A percentile compares a stretch with the other conserved stretches of the same genome.
Evolutionary conservation across 257 asterid species (phyloP).

Genomic region (Rubia yunnanensis): DNA sequence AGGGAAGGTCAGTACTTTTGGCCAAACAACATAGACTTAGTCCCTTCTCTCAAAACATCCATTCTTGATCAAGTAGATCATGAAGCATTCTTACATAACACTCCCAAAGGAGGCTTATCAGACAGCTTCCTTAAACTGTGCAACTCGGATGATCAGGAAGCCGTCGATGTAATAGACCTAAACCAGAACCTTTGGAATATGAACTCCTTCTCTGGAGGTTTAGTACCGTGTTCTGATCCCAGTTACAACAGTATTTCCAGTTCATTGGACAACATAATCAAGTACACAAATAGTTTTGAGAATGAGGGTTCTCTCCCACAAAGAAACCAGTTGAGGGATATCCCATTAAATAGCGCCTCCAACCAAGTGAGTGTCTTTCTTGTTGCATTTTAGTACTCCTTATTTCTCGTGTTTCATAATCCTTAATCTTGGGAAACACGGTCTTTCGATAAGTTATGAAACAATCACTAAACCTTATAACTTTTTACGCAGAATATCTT

Average conservation of each 20-base stretch:
- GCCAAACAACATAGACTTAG: not conserved
- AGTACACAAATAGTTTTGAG: not conserved
- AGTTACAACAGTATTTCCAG: not conserved
- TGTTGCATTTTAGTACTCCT: not conserved
- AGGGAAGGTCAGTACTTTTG: conserved; percentile 7
- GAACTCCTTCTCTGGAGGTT: conserved; percentile 3
- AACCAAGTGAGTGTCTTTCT: conserved; percentile 18
- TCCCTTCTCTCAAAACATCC: conserved; percentile 1
- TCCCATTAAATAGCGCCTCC: conserved; percentile 15
- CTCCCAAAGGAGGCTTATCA: conserved; percentile 6
- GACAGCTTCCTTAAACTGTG: conserved; percentile 12
- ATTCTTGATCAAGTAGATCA: not conserved
- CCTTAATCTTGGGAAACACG: no score
- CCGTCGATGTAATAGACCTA: conserved; percentile 10
- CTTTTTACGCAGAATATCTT: no score
- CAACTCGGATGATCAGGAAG: conserved; percentile 5
- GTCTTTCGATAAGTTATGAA: not conserved
- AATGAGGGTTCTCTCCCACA: not conserved
- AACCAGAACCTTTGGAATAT: conserved; percentile 14
- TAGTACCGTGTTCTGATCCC: conserved; percentile 9
- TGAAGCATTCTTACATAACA: conserved; percentile 5
- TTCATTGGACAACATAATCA: not conserved
- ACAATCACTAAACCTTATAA: not conserved
- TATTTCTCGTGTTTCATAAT: no score
- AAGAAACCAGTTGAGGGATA: conserved; percentile 5